A percentile compares a stretch with the other conserved stretches of the same genome.
These are phyloP conservation scores for Dendrobium chrysotoxum DNA, from an alignment of 106 monocot species.

Conservation along the genomic window DNA sequence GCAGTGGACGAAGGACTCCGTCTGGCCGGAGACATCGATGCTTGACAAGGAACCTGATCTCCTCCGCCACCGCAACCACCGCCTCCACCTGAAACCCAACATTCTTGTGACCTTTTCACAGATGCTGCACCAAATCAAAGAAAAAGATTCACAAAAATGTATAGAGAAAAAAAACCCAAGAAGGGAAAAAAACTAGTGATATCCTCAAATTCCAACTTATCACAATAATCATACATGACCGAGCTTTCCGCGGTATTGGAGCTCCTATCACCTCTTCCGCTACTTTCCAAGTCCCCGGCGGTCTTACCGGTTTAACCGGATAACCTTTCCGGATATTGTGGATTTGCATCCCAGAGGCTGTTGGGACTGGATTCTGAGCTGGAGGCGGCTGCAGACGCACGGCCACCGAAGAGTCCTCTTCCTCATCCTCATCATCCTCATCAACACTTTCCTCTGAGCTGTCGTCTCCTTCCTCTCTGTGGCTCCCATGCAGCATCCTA, in stretches of 20 bases:
- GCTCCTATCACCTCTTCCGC: conserved; percentile 93
- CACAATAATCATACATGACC: conserved; percentile 49
- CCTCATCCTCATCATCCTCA: conserved; percentile 81
- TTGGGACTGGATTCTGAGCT: conserved; percentile 11
- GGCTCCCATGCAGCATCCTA: conserved; percentile 45
- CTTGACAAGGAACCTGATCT: conserved; percentile 43
- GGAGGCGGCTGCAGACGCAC: conserved; percentile 15
- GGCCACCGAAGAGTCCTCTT: conserved; percentile 38
- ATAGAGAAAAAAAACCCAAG: neutral
- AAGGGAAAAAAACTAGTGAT: neutral
- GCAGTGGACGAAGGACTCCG: conserved; percentile 33
- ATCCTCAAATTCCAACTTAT: neutral
- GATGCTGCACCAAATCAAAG: conserved; percentile 49
- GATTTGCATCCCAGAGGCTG: conserved; percentile 12
- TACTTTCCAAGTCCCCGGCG: conserved; percentile 53
- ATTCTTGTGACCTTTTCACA: conserved; percentile 76
- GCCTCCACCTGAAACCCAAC: conserved; percentile 49
- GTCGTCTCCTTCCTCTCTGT: conserved; percentile 43
- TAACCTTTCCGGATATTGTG: conserved; percentile 45
- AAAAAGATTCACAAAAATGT: conserved; percentile 11
- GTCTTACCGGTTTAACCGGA: conserved; percentile 26
- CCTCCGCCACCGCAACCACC: conserved; percentile 30
- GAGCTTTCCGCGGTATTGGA: conserved; percentile 76
- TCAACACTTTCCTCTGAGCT: conserved; percentile 67
- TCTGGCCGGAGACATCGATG: conserved; percentile 67